These are phyloP conservation scores for Daldinia caldariorum DNA, from an alignment of 495 filamentous ascomycete species.

Conservation along the genomic window DNA sequence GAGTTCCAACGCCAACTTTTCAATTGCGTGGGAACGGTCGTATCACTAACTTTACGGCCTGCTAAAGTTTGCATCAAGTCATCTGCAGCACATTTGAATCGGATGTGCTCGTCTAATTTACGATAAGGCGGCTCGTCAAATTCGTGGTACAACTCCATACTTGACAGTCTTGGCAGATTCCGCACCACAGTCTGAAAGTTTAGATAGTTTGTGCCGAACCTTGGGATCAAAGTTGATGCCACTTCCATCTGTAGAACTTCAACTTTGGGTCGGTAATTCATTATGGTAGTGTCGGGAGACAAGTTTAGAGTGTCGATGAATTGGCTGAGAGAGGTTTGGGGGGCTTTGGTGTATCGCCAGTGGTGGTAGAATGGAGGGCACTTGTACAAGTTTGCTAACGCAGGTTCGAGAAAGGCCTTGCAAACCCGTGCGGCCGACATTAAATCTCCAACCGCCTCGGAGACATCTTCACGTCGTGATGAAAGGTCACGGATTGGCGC, in stretches of 20 bases:
- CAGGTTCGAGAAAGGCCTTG: conserved; percentile 74
- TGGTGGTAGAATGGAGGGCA: conserved; percentile 64
- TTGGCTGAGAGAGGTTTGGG: conserved; percentile 56
- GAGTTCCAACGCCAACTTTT: conserved; percentile 82
- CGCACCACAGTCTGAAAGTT: conserved; percentile 55
- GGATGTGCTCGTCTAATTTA: conserved; percentile 56
- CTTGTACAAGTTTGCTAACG: conserved; percentile 76
- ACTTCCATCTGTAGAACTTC: conserved; percentile 75
- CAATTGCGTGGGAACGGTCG: conserved; percentile 54
- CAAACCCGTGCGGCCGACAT: conserved; percentile 68
- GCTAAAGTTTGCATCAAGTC: conserved; percentile 66
- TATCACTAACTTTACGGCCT: conserved; percentile 35
- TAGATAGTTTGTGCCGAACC: conserved; percentile 50
- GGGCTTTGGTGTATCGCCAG: conserved; percentile 56
- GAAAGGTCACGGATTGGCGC: conserved; percentile 66
- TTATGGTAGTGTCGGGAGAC: conserved; percentile 37
- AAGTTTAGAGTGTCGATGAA: conserved; percentile 48
- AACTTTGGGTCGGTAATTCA: conserved; percentile 73
- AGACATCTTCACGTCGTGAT: conserved; percentile 49
- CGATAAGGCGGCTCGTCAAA: conserved; percentile 66
- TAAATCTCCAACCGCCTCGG: conserved; percentile 64
- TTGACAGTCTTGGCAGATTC: conserved; percentile 59
- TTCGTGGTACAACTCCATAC: conserved; percentile 65
- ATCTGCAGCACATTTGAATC: conserved; percentile 69
- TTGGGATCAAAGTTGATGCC: conserved; percentile 42